phyloP scores from a whole-genome alignment of 2,329 filamentous ascomycete genomes.

The Sarocladium strictum region DNA sequence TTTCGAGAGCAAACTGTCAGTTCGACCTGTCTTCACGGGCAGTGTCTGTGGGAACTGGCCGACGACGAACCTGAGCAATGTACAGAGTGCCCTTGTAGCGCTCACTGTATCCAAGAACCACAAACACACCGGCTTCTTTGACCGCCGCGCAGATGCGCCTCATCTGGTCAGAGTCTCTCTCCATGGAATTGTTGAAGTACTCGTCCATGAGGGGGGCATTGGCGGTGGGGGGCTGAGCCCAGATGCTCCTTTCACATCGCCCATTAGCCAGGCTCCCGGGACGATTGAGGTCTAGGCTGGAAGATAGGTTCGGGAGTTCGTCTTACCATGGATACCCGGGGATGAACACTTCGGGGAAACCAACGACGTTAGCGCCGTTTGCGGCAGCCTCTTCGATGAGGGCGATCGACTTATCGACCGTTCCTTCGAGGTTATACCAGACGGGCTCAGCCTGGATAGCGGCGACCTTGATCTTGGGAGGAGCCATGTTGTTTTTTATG shows the following conservation, averaged over 20 bases:
- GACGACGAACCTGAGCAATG: constrained; percentile 39
- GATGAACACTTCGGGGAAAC: constrained; percentile 48
- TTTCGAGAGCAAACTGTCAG: too few species aligned
- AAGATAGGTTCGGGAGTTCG: constrained; percentile 23
- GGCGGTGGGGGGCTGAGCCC: constrained; percentile 24
- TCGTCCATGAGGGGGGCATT: too few species aligned
- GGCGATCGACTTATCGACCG: constrained; percentile 18
- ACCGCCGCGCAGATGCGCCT: constrained; percentile 25
- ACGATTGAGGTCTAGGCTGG: too few species aligned
- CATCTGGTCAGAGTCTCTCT: constrained; percentile 35
- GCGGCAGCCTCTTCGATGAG: constrained; percentile 19
- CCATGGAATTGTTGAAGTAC: constrained; percentile 38
- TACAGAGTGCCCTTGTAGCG: constrained; percentile 30
- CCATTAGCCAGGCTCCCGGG: too few species aligned
- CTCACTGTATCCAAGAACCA: constrained; percentile 39
- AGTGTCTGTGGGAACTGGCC: too few species aligned
- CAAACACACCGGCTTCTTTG: constrained; percentile 30
- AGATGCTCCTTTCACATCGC: too few species aligned
- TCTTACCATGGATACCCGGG: constrained; percentile 47
- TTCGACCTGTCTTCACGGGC: too few species aligned
- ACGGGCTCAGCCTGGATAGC: constrained; percentile 22
- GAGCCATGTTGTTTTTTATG: constrained; percentile 4
- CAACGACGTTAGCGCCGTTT: constrained; percentile 48
- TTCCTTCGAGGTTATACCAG: constrained; percentile 17
- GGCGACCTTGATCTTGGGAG: constrained; percentile 15